Evolutionary conservation across 2,329 filamentous ascomycete species (phyloP), one percentile per base, ranked within the genome.

Genomic region (Colletotrichum theobromicola): DNA sequence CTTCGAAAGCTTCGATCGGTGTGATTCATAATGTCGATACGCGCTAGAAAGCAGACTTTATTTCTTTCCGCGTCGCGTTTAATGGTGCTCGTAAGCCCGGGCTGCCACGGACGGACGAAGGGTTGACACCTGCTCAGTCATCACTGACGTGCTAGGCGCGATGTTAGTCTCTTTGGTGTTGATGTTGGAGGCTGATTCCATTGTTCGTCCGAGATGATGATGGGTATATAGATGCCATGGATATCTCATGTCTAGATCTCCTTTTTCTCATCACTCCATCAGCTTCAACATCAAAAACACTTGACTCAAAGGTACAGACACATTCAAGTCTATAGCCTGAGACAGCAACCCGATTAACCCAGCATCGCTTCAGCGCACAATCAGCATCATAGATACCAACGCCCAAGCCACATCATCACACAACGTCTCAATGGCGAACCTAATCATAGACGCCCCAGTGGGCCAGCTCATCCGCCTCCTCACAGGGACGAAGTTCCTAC

Each of bases 401-500:
- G 42, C 42, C 5, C 18, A 8, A 55, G 24, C 6, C 35, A 35
- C 57, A 63, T 1, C 26, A 46, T 16, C 46, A 55, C 55, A 18
- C 32, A 34, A 46, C 15, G 28, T 24, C 26, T 21, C 62, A 26
- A 74, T 72, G 72, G 72, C 72, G 37, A 68, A 72, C 15, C n/a
- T 72, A 67, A 83, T 92, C 71, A 84, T 90, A 79, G 91, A 92
- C 71, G 87, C 90, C 74, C 87, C 90, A 32, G 77, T 92, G 76
- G 91, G 91, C 77, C 90, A 92, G 77, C 77, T 92, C 63, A 85
- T 93, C 76, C 87, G 91, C 77, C 89, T 85, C 77, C 64, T 88
- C 68, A 90, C 90, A 4, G 81, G 82, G 35, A 91, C 90, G 79
- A 85, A 82, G 55, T 79, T 89, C 57, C 83, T 93, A 15, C 85